Evolutionary conservation across 2,329 filamentous ascomycete species (phyloP).

Genomic region (Aspergillus felis): DNA sequence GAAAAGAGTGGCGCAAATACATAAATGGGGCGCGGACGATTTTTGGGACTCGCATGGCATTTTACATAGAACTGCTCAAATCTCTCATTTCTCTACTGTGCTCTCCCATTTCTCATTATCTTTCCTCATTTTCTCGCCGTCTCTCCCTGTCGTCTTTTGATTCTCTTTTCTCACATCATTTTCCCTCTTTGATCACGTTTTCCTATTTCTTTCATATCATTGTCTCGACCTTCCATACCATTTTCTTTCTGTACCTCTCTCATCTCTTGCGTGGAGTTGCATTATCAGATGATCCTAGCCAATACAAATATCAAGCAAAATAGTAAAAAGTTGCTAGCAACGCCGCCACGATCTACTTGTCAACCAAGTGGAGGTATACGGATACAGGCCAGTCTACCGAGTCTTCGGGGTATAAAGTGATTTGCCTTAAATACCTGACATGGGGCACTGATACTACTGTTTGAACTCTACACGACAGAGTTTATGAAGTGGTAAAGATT

Average conservation of each 20-base stretch:
- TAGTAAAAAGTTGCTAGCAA: slow-evolving; percentile 13
- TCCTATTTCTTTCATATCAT: slow-evolving; percentile 16
- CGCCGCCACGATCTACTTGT: neutral
- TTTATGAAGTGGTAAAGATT: too few species aligned
- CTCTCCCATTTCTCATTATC: slow-evolving; percentile 7
- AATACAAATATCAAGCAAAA: slow-evolving; percentile 30
- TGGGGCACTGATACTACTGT: too few species aligned
- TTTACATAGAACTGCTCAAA: slow-evolving; percentile 34
- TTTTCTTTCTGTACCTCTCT: slow-evolving; percentile 30
- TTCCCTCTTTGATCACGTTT: slow-evolving; percentile 3
- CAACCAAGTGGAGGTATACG: too few species aligned
- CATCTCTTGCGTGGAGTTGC: slow-evolving; percentile 27
- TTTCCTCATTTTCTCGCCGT: slow-evolving; percentile 8
- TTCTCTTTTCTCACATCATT: slow-evolving; percentile 10
- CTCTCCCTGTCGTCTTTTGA: slow-evolving; percentile 19
- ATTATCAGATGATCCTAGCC: slow-evolving; percentile 30
- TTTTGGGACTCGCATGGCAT: slow-evolving; percentile 37
- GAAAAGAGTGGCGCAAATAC: slow-evolving; percentile 34
- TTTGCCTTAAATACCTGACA: too few species aligned
- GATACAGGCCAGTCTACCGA: too few species aligned
- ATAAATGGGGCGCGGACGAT: slow-evolving; percentile 36
- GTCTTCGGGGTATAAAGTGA: too few species aligned
- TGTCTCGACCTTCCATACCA: slow-evolving; percentile 18
- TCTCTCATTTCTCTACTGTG: slow-evolving; percentile 29
- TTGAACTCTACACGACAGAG: too few species aligned